Conservation (phyloP, 2,329 filamentous ascomycete species). For the Colletotrichum sojae region DNA sequence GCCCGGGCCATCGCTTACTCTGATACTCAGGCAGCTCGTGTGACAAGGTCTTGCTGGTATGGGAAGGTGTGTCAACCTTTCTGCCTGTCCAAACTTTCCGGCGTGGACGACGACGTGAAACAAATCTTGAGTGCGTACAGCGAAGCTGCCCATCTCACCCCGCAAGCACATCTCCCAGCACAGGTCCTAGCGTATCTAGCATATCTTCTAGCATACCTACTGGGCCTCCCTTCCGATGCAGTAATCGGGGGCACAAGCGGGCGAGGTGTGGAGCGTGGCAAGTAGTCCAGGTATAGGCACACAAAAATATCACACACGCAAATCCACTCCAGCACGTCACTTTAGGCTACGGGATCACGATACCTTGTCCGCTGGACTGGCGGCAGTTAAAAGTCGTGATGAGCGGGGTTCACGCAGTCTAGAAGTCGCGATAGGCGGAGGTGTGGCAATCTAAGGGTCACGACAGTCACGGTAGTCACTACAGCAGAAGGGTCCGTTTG, state of each 20-base stretch:
- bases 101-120: conserved; percentile 16
- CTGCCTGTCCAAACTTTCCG: neutral
- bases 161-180: too few relatives aligned
- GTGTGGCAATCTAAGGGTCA: neutral
- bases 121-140: conserved; percentile 10
- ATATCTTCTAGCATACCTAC: too few relatives aligned
- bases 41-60: too few relatives aligned
- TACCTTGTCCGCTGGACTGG: too few relatives aligned
- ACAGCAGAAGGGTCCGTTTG: conserved; percentile 18
- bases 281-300: conserved; percentile 17
- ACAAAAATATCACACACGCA: neutral
- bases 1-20: too few relatives aligned
- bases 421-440: too few relatives aligned
- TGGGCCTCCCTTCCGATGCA: neutral
- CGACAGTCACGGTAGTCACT: neutral
- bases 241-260: neutral
- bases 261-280: conserved; percentile 3
- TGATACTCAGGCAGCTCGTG: too few relatives aligned
- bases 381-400: too few relatives aligned
- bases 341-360: too few relatives aligned
- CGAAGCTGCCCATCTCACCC: conserved; percentile 3
- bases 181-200: too few relatives aligned
- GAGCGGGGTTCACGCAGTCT: too few relatives aligned
- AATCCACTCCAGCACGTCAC: conserved; percentile 12
- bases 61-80: too few relatives aligned